These are phyloP conservation scores for Phalaenopsis hybrid DNA, from an alignment of 116 monocot genomes.

Conservation along the genomic window DNA sequence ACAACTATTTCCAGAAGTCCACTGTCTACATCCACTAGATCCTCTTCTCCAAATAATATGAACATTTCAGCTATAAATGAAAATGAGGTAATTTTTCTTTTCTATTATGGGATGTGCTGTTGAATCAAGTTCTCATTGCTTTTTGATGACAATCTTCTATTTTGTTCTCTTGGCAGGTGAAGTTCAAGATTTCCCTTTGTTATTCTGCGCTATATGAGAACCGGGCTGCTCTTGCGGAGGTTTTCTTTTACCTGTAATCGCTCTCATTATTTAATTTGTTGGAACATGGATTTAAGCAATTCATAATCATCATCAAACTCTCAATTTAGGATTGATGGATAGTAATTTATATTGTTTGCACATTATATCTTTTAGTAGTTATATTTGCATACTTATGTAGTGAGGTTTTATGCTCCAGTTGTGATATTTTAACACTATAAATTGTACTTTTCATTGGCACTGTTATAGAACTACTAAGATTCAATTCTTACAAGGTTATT, in stretches of 20 bases:
- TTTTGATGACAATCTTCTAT: neutral
- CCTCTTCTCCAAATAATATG: constrained; percentile 82
- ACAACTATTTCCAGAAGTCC: constrained; percentile 50
- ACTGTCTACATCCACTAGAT: constrained; percentile 58
- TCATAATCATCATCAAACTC: neutral
- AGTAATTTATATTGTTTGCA: neutral
- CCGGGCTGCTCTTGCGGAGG: constrained; percentile 87
- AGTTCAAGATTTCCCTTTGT: constrained; percentile 92
- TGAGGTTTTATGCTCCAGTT: neutral
- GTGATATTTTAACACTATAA: neutral
- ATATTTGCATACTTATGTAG: neutral
- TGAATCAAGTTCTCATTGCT: neutral
- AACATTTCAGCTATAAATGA: constrained; percentile 68
- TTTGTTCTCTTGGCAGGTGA: constrained; percentile 55
- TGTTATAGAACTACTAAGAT: neutral
- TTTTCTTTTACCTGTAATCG: constrained; percentile 17
- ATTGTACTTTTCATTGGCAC: neutral
- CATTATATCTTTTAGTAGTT: neutral
- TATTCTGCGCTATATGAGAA: constrained; percentile 79
- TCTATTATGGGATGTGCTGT: constrained; percentile 1
- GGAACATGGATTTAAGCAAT: neutral
- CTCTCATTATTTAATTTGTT: neutral
- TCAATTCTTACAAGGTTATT: neutral
- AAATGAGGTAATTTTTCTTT: constrained; percentile 65
- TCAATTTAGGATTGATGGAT: neutral